Evolutionary conservation across 371 early-diverging fungal genomes (phyloP).

Genomic region (Syncephalastrum monosporum): DNA sequence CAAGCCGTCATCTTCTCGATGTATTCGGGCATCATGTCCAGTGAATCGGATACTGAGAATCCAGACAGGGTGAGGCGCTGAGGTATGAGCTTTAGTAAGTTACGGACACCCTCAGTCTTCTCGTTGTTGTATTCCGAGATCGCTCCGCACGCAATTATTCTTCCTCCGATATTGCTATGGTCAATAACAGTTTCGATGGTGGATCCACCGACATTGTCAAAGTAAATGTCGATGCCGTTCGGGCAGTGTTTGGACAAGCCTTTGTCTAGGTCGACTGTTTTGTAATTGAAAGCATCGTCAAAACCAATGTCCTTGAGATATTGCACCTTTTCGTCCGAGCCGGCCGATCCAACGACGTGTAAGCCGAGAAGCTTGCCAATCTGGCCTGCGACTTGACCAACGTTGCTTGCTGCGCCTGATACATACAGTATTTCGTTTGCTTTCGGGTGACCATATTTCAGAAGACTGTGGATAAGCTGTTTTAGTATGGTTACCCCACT

Average conservation of each 20-base stretch:
- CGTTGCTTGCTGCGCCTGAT: slow-evolving; percentile 57
- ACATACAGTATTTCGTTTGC: slow-evolving; percentile 52
- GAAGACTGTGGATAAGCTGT: slow-evolving; percentile 10
- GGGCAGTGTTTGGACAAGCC: slow-evolving; percentile 52
- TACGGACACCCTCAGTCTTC: slow-evolving; percentile 27
- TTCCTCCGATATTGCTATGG: slow-evolving; percentile 36
- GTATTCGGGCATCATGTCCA: slow-evolving; percentile 55
- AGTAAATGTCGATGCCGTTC: slow-evolving; percentile 74
- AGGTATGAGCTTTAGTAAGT: slow-evolving; percentile 13
- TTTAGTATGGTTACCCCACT: too few relatives aligned
- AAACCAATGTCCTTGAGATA: slow-evolving; percentile 62
- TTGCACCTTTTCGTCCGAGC: slow-evolving; percentile 76
- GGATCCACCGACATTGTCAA: slow-evolving; percentile 73
- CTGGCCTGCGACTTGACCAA: slow-evolving; percentile 61
- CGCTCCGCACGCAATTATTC: slow-evolving; percentile 62
- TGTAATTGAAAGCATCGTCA: slow-evolving; percentile 83
- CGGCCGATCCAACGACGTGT: slow-evolving; percentile 75
- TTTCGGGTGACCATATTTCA: slow-evolving; percentile 37
- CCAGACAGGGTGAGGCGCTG: too few relatives aligned
- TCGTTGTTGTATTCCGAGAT: slow-evolving; percentile 65
- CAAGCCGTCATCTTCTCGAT: slow-evolving; percentile 58
- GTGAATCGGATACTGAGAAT: too few relatives aligned
- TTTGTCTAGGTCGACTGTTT: slow-evolving; percentile 53
- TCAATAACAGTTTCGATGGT: slow-evolving; percentile 64
- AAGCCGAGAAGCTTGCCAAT: slow-evolving; percentile 68